phyloP scores from a whole-genome alignment of 768 basidiomycete species.

The Termitomyces sp. region DNA sequence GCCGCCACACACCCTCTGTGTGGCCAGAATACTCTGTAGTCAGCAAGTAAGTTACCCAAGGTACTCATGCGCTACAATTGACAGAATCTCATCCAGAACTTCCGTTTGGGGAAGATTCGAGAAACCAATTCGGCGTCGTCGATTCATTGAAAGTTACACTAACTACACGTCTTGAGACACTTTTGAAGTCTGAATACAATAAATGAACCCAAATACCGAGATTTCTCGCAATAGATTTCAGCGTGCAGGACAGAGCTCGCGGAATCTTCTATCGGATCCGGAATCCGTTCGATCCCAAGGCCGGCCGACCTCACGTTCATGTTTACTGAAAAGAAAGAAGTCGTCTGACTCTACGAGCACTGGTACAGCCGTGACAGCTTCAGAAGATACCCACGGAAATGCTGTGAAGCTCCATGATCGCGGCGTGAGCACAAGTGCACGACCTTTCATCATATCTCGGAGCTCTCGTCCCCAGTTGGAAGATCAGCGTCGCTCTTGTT shows the following conservation, averaged over 20 bases:
- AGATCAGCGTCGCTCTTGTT: not conserved
- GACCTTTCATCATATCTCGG: not conserved
- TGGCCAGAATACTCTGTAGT: no score
- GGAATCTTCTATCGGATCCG: not conserved
- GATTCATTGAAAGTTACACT: no score
- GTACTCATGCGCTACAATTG: not conserved
- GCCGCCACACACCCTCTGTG: not conserved
- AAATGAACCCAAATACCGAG: not conserved
- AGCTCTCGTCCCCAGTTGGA: conserved; percentile 7
- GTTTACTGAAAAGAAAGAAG: conserved; percentile 23
- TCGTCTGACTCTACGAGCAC: conserved; percentile 14
- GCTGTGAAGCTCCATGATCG: not conserved
- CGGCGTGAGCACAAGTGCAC: not conserved
- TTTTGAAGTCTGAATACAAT: not conserved
- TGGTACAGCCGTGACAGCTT: conserved; percentile 8
- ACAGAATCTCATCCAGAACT: not conserved
- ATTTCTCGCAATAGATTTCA: not conserved
- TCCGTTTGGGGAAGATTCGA: not conserved
- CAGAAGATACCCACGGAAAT: conserved; percentile 8
- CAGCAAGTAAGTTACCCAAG: not conserved
- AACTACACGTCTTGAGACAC: not conserved
- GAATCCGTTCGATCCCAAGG: not conserved
- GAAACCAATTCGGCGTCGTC: no score
- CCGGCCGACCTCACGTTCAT: not conserved
- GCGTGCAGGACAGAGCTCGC: not conserved